A percentile compares a stretch with the other conserved stretches of the same genome.
Evolutionary conservation across 73 alveolate species (phyloP).

Genomic region (Paraurostyla sp.): DNA sequence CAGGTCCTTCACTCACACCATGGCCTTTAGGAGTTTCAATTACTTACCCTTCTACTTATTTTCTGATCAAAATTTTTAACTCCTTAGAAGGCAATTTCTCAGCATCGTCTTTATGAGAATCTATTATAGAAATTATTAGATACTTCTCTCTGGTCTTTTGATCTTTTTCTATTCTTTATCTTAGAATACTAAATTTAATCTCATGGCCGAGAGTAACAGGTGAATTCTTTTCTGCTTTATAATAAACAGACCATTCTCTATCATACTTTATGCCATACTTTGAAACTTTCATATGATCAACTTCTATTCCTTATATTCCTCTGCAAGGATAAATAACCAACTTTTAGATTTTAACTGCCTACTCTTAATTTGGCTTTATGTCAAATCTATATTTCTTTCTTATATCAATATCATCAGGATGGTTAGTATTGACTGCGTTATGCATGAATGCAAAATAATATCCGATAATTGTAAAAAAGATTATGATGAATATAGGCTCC

Average conservation of each 20-base stretch:
- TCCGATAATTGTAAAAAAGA: background rate
- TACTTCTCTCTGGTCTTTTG: background rate
- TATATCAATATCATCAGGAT: conserved; percentile 10
- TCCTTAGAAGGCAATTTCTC: conserved; percentile 11
- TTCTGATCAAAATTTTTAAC: background rate
- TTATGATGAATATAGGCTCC: background rate
- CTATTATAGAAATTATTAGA: background rate
- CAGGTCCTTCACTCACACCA: conserved; percentile 15
- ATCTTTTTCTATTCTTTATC: conserved; percentile 37
- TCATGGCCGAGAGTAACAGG: conserved; percentile 15
- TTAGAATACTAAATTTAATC: background rate
- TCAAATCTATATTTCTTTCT: conserved; percentile 23
- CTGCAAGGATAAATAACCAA: conserved; percentile 34
- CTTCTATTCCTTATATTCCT: conserved; percentile 25
- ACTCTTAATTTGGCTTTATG: background rate
- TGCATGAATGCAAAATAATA: background rate
- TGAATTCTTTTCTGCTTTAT: background rate
- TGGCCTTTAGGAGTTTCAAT: background rate
- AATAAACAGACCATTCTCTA: conserved; percentile 32
- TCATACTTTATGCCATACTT: conserved; percentile 42
- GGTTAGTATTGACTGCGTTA: background rate
- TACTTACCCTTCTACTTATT: background rate
- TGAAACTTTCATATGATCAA: background rate
- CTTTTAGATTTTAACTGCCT: background rate
- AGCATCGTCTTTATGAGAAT: background rate